A percentile compares a stretch with the other conserved stretches of the same genome.
phyloP scores from a whole-genome alignment of 2,329 filamentous ascomycete species.

The Alternaria rosae region DNA sequence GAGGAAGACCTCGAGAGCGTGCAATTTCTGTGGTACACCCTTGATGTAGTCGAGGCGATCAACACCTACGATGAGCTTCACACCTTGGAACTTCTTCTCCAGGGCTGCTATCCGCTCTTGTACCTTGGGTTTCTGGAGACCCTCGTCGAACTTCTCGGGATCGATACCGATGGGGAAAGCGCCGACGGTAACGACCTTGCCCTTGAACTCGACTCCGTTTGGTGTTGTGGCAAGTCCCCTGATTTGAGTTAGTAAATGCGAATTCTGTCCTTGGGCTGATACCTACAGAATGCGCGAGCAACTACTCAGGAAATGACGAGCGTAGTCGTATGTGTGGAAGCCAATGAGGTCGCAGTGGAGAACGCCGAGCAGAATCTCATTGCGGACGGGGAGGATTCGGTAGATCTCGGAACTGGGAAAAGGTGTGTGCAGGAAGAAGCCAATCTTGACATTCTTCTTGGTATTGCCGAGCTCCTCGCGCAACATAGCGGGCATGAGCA shows the following conservation, averaged over 20 bases:
- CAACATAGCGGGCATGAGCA: conserved; percentile 95
- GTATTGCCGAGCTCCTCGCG: conserved; percentile 82
- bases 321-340: conserved; percentile 99
- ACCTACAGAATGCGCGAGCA: conserved; percentile 89
- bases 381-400: conserved; percentile 89
- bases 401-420: conserved; percentile 98
- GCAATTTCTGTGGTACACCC: conserved; percentile 95
- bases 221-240: conserved; percentile 79
- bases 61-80: conserved; percentile 95
- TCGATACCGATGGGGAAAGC: conserved; percentile 98
- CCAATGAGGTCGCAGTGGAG: conserved; percentile 94
- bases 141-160: conserved; percentile 93
- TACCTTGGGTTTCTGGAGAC: conserved; percentile 82
- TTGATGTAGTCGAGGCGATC: conserved; percentile 99
- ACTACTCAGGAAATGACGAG: conserved; percentile 94
- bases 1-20: conserved; percentile 94
- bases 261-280: neutral
- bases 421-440: conserved; percentile 96
- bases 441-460: conserved; percentile 94
- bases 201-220: conserved; percentile 90
- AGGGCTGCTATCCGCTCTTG: conserved; percentile 86
- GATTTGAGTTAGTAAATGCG: conserved; percentile 12
- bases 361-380: conserved; percentile 84
- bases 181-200: conserved; percentile 87
- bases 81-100: conserved; percentile 89